Evolutionary conservation across 2,329 filamentous ascomycete species (phyloP), one percentile per base, ranked within the genome.

Genomic region (Aureobasidium pullulans): DNA sequence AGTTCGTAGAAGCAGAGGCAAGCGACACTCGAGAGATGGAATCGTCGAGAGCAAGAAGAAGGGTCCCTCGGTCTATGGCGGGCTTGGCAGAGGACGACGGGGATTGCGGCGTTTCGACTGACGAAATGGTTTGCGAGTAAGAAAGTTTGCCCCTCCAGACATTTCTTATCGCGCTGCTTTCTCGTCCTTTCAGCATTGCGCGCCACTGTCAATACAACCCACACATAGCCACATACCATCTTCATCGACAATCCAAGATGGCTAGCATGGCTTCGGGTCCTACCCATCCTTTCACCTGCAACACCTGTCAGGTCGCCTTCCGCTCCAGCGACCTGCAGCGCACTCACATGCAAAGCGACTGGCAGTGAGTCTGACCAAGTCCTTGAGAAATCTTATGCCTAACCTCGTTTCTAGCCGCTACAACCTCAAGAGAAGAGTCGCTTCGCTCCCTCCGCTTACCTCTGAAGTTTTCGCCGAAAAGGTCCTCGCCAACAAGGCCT

Each of bases 231-330:
- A 23, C 32, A 37, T 43, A 42, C 50, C 50, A 32, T 11, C 28
- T 11, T 23, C 9, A n/a, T 19, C 37, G n/a, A 43, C 8, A 39
- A 13, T 11, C 31, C 54, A 48, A 15, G 19, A 47, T 57, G 43
- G 42, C 54, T 43, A 48, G 43, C 46, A 49, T 59, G 44, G 34
- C 56, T n/a, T 50, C 50, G 49, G 59, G 59, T 50, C 43, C 59
- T 10, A 60, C 86, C 29, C 90, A 96, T 72, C 93, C 94, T 1
- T 99, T 93, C 77, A 97, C 93, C 59, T 99, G 94, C 84, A 99
- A 97, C 75, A 94, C 92, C 61, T 99, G 94, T 72, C 90, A 96
- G 73, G 92, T 99, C 67, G 94, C 93, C 56, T 99, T 97, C 76
- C 87, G 93, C 65, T 91, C 90, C 71, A 91, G 89, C 72, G 93